These are phyloP conservation scores for Spergularia marina DNA, from an alignment of 148 eudicot genomes.

Conservation along the genomic window DNA sequence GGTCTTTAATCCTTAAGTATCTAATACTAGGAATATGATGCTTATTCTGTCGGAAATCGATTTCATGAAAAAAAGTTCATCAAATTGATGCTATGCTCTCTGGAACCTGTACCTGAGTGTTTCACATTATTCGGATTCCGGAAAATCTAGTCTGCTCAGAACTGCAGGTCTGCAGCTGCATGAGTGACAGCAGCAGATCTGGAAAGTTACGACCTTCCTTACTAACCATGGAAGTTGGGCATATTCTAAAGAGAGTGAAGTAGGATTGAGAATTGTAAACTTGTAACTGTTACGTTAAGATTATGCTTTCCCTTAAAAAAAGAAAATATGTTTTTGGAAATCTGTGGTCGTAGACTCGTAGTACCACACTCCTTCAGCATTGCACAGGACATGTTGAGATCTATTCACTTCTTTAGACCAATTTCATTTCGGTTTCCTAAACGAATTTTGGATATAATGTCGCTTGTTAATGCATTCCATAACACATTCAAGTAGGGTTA, in stretches of 20 bases:
- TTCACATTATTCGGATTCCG: background rate
- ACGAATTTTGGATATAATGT: too few species aligned
- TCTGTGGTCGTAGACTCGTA: background rate
- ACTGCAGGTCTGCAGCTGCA: background rate
- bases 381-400: too few species aligned
- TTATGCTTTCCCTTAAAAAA: too few species aligned
- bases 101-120: background rate
- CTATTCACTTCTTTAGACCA: too few species aligned
- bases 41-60: background rate
- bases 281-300: too few species aligned
- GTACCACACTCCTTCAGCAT: background rate
- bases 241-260: background rate
- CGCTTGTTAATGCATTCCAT: too few species aligned
- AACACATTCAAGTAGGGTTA: too few species aligned
- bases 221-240: background rate
- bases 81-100: background rate
- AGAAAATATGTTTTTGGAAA: background rate
- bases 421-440: too few species aligned
- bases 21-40: background rate
- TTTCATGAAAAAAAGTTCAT: background rate
- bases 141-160: background rate
- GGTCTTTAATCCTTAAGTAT: background rate
- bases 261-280: too few species aligned
- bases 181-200: too few species aligned
- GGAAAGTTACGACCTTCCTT: background rate